Percentiles rank a stretch among this genome's conserved stretches.
Conservation (phyloP, 331 rosid genomes). For the Quercus phellos region DNA sequence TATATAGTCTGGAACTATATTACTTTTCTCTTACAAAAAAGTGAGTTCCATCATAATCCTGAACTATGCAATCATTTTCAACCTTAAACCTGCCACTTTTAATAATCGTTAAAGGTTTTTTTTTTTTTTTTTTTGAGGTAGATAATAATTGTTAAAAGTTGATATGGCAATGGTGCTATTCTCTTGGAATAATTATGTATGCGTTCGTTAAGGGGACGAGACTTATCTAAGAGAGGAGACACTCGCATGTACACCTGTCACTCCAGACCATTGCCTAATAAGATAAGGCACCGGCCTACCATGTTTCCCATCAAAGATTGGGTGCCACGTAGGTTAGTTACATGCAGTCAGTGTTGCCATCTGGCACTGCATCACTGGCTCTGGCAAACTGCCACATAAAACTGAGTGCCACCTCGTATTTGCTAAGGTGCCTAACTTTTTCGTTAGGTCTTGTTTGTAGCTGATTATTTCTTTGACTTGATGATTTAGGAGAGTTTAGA, state of each 20-base stretch:
- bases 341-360: conserved; percentile 11
- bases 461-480: neutral
- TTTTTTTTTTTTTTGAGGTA: no score
- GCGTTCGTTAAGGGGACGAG: conserved; percentile 9
- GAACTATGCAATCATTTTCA: no score
- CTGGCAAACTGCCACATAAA: neutral
- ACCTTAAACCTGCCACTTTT: no score
- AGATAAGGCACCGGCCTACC: neutral
- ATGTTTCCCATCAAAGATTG: conserved; percentile 6
- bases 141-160: no score
- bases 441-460: neutral
- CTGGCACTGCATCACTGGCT: neutral
- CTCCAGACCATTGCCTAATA: neutral
- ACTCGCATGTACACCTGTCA: conserved; percentile 16
- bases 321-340: conserved; percentile 19
- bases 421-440: neutral
- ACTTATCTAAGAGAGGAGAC: neutral
- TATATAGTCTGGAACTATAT: accelerated
- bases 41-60: no score
- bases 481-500: no score
- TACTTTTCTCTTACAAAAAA: accelerated
- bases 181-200: neutral
- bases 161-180: no score
- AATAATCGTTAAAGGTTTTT: no score
- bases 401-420: neutral